phyloP scores from a whole-genome alignment of 306 rosid species.

The Ormosia semicastrata region DNA sequence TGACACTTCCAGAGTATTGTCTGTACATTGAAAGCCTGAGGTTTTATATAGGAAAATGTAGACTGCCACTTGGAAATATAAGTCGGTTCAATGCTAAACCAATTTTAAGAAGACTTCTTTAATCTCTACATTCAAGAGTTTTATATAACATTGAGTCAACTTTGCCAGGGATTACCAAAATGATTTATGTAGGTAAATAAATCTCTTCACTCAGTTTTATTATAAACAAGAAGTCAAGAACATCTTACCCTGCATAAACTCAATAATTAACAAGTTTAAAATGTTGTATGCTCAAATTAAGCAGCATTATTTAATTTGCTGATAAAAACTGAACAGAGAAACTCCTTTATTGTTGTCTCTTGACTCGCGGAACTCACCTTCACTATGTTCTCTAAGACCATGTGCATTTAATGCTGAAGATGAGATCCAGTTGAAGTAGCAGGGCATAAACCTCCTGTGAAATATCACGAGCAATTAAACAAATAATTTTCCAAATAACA shows the following conservation, averaged over 20 bases:
- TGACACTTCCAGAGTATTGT: no score
- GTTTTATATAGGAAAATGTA: no score
- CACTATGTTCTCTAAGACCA: conserved; percentile 20
- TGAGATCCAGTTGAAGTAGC: conserved; percentile 45
- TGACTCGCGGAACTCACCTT: conserved; percentile 46
- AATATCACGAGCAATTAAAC: conserved; percentile 1
- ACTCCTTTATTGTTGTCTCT: background rate
- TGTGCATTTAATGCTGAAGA: conserved; percentile 39
- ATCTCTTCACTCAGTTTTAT: background rate
- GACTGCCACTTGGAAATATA: no score
- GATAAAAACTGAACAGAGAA: background rate
- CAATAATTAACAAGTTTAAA: background rate
- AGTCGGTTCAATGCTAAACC: no score
- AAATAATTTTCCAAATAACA: background rate
- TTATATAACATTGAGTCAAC: no score
- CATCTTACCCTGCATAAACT: background rate
- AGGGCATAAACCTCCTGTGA: conserved; percentile 52
- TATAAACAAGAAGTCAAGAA: background rate
- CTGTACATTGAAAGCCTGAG: no score
- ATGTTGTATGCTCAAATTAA: conserved; percentile 1
- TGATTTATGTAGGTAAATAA: background rate
- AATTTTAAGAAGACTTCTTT: no score
- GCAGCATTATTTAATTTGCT: background rate
- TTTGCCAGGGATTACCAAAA: no score
- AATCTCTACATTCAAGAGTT: no score